Base-by-base conservation (phyloP, 371 early-diverging fungal genomes). In the Thermomucor indicae-seudaticae region DNA sequence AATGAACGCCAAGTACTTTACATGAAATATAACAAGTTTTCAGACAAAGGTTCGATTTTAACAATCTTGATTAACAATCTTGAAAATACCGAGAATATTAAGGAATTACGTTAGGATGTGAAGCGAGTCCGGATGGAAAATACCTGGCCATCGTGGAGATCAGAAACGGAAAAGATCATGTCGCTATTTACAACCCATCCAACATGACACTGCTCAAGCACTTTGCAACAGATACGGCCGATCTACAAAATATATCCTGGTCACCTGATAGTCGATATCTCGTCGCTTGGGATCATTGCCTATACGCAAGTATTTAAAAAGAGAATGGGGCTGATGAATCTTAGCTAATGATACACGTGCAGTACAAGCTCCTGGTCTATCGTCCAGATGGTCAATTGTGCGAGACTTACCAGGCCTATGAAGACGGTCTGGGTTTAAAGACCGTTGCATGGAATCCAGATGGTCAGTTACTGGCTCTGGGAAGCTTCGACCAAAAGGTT, bases 231-330 rank as follows among this genome's bases (percentile, higher is more conserved):
- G 86, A 86, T 23, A 89, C 89, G 0, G 55, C 59, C 1, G 92
- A 94, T 60, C 40, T 84, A 28, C 78, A 74, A 8, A 80, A 87
- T 43, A 46, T 93, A 5, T 61, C 66, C 37, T 92, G 93, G 93
- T 92, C 93, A 5, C 92, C 93, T 4, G 83, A 92, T 57, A 90
- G 92, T 23, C 70, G 76, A 43, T 89, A 65, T 45, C 66, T 94
- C 29, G 86, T 75, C 1, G 84, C 78, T 4, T 90, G 87, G 88
- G 92, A 92, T 39, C 66, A 64, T 32, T 66, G 65, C 23, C 38
- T 78, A 29, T 64, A 74, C 50, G 78, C 80, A 64, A 62, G 64
- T 58, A 41, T 23, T n/a, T n/a, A n/a, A n/a, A n/a, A n/a, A n/a
- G n/a, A n/a, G n/a, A n/a, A n/a, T n/a, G n/a, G n/a, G n/a, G n/a